Conservation (phyloP, 257 asterid species). For the Gentiana dahurica region DNA sequence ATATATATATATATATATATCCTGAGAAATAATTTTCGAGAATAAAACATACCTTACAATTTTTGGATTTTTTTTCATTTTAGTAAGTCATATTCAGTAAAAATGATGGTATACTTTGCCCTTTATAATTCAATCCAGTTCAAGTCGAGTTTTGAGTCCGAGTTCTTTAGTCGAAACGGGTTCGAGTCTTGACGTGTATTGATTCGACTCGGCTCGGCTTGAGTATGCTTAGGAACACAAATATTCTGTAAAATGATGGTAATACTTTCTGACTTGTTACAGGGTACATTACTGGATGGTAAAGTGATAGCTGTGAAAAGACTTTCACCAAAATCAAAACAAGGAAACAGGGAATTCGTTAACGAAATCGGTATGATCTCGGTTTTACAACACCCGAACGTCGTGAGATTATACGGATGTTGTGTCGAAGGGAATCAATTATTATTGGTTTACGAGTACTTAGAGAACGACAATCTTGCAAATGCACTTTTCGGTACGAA, state of each 20-base stretch:
- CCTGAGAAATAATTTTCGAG: no score
- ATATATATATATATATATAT: background rate
- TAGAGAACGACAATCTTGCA: constrained; percentile 59
- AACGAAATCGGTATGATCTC: constrained; percentile 58
- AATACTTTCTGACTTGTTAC: constrained; percentile 2
- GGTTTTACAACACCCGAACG: constrained; percentile 55
- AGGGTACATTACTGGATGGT: constrained; percentile 54
- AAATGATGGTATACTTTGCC: no score
- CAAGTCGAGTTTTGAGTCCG: no score
- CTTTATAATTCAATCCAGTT: no score
- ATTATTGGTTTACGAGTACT: constrained; percentile 52
- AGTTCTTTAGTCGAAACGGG: no score
- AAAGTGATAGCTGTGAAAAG: constrained; percentile 51
- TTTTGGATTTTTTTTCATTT: background rate
- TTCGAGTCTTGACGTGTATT: no score
- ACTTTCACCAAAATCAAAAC: constrained; percentile 52
- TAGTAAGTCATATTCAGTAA: no score
- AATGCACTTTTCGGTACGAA: constrained; percentile 42
- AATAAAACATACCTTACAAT: constrained; percentile 1
- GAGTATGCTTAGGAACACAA: no score
- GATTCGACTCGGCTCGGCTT: no score
- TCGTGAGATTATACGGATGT: constrained; percentile 55
- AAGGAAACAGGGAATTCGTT: constrained; percentile 61
- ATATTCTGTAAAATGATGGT: no score
- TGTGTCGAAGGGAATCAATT: constrained; percentile 57